Evolutionary conservation across 768 basidiomycete species (phyloP), one percentile per base, ranked within the genome.

Genomic region (Rubroboletus satanas): DNA sequence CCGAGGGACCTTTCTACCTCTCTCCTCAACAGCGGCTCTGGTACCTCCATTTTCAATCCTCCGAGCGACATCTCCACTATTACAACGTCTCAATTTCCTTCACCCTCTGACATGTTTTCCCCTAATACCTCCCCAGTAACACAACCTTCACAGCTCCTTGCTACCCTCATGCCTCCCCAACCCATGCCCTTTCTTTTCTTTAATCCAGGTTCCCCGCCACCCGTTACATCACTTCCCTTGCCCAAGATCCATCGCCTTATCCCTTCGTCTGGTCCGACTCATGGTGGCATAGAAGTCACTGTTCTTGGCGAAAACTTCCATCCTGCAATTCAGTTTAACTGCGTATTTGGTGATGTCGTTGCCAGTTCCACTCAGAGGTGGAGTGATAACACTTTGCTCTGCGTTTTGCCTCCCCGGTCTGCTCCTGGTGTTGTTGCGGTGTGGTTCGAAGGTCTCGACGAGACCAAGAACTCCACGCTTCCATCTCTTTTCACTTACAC

Each of bases 261-360:
- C 59, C 92, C 92, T 2, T 82, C 84, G 51, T 78, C 81, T 55
- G 92, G 94, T 12, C 93, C 93, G 10, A 93, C 90, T 21, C 83
- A 87, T 55, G 95, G 95, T 32, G 96, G 96, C 2, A 93, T 92
- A 60, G 93, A 97, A 72, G 88, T 99, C 33, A 98, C 96, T 2
- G 75, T 99, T 17, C 81, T 97, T 7, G 97, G 97, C 9, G 84
- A 88, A 49, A 91, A 94, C 69, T 98, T 99, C 73, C 84, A 89
- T 65, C 79, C 86, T 0, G 79, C 82, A 41, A 69, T 87, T 50
- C 82, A 83, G 59, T 74, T 91, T 28, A 83, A 83, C 50, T 90
- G 92, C 61, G 75, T 93, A 2, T 99, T 99, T 70, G 96, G 96
- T 26, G 90, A 88, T 61, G 77, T 84, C 10, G 68, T 81, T 12